These are phyloP conservation scores for Cladosporium sp. DNA, from an alignment of 2,329 filamentous ascomycete genomes.

Conservation along the genomic window DNA sequence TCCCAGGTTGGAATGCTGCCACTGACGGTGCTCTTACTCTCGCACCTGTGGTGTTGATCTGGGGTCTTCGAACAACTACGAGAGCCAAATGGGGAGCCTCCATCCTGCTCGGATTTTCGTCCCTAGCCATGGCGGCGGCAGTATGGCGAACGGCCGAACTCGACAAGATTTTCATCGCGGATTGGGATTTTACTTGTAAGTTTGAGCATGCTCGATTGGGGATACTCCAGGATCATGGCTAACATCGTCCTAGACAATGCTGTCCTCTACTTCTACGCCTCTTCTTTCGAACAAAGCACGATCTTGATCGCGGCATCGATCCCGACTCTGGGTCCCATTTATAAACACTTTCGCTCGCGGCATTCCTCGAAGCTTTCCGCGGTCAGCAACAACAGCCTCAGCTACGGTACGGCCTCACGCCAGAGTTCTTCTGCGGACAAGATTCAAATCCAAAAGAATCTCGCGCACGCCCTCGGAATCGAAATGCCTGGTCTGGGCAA, in stretches of 20 bases:
- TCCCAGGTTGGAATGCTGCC: constrained; percentile 7
- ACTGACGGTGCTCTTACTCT: constrained; percentile 13
- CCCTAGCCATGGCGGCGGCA: constrained; percentile 5
- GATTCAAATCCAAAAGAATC: background rate
- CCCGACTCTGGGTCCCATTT: constrained; percentile 6
- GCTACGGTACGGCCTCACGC: background rate
- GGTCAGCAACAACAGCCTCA: background rate
- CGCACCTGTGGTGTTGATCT: constrained; percentile 3
- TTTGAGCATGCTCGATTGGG: background rate
- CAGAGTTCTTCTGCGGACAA: background rate
- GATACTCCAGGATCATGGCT: background rate
- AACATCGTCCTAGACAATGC: background rate
- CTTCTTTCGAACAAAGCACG: constrained; percentile 17
- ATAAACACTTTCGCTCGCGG: background rate
- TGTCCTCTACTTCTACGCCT: constrained; percentile 16
- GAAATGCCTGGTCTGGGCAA: constrained; percentile 16
- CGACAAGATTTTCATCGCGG: constrained; percentile 6
- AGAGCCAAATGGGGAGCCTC: constrained; percentile 9
- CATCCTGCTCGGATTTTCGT: background rate
- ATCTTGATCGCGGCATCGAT: constrained; percentile 13
- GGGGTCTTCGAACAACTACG: constrained; percentile 3
- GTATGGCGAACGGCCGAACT: constrained; percentile 12
- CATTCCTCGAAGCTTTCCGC: background rate
- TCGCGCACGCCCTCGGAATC: constrained; percentile 12
- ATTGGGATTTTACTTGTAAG: constrained; percentile 19